Evolutionary conservation across 208 protist species (phyloP), one percentile per base, ranked within the genome.

Genomic region (Acanthamoeba culbertsoni): DNA sequence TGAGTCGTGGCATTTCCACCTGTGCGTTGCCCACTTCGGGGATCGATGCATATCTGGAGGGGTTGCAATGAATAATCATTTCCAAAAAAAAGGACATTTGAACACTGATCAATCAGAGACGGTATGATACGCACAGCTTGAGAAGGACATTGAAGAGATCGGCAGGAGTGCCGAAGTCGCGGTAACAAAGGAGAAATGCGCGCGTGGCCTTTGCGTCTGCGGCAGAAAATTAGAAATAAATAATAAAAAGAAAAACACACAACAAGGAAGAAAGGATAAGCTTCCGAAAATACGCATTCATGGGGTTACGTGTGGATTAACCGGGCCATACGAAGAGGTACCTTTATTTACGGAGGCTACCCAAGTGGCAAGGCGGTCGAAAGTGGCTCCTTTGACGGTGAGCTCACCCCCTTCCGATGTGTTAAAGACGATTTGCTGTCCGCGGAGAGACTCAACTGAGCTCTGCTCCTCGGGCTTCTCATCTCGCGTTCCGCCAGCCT

Each of bases 391-490:
- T 45, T 84, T 84, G 73, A 84, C 73, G 6, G 73, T 57, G 73
- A 84, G 73, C 43, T 20, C 2, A n/a, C n/a, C n/a, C n/a, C 73
- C 73, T 37, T 84, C 51, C 40, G 31, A 10, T 2, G 46, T 43
- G 73, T 3, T 37, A 45, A 57, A 57, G 42, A 84, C 43, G n/a
- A 84, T 84, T 20, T 84, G 73, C 26, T 84, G 73, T 5, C 73
- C 43, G 20, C 48, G 40, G 8, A 84, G 73, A 28, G 48, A n/a
- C n/a, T n/a, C n/a, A n/a, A n/a, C n/a, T n/a, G n/a, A 37, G 43
- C 43, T 55, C 43, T 84, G 73, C 73, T 84, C 73, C n/a, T 84
- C 73, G 6, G 73, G 73, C 73, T 84, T 84, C 43, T 84, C 73
- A 26, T 48, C 43, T 31, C 43, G 40, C 26, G n/a, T n/a, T n/a